A percentile compares a stretch with the other conserved stretches of the same genome.
Conservation (phyloP, 169 alveolate species). For the Cryptosporidium sp. region DNA sequence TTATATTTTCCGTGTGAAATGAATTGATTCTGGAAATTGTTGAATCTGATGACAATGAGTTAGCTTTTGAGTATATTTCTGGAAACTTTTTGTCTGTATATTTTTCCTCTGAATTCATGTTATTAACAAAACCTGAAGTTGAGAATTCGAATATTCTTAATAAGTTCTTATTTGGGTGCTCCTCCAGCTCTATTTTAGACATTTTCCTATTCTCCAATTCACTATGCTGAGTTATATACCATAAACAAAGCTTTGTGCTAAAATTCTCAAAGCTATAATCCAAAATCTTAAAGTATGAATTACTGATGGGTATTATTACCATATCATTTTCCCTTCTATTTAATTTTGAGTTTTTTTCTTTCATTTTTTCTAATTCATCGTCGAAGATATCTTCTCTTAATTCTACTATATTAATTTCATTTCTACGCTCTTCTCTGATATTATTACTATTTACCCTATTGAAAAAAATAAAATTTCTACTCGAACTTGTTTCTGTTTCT, state of each 20-base stretch:
- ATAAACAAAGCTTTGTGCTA: constrained; percentile 4
- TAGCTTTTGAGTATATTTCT: background rate
- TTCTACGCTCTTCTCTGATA: background rate
- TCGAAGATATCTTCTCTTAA: background rate
- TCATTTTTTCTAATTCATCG: background rate
- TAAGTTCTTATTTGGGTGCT: background rate
- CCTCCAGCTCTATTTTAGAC: background rate
- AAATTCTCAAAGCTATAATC: constrained; percentile 33
- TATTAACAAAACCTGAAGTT: background rate
- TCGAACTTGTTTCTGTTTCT: background rate
- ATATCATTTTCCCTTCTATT: constrained; percentile 3
- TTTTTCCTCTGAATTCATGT: constrained; percentile 1
- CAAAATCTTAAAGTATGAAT: constrained; percentile 48
- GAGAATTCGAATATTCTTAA: constrained; percentile 20
- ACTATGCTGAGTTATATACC: constrained; percentile 39
- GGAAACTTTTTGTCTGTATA: background rate
- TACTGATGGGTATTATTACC: constrained; percentile 50
- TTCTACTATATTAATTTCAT: constrained; percentile 23
- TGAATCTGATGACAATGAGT: background rate
- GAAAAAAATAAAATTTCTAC: background rate
- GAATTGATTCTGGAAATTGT: constrained; percentile 20
- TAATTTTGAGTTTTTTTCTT: background rate
- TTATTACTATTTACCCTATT: background rate
- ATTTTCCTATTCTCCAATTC: background rate
- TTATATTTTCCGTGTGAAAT: constrained; percentile 4